Conservation (phyloP, 129 eudicot genomes). For the Apium graveolens region DNA sequence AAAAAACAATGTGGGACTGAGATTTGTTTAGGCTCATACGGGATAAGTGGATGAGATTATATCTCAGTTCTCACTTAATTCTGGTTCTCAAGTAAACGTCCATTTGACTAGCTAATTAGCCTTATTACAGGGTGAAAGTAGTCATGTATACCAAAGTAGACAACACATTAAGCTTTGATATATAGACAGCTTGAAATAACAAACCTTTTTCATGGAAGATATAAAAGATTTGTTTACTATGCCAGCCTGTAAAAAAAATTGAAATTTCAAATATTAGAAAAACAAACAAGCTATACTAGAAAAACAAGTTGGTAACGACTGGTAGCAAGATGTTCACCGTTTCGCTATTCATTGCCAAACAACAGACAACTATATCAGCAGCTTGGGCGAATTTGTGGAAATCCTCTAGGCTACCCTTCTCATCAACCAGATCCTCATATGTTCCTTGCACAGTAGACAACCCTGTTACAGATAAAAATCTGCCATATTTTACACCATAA, state of each 20-base stretch:
- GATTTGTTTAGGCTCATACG: neutral
- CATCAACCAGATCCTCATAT: conserved; percentile 59
- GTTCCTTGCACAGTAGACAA: conserved; percentile 21
- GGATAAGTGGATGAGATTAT: neutral
- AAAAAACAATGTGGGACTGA: neutral
- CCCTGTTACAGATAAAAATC: conserved; percentile 18
- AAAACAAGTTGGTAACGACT: neutral
- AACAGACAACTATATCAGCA: conserved; percentile 82
- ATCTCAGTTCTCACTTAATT: neutral
- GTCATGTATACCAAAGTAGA: neutral
- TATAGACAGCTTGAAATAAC: conserved; percentile 1
- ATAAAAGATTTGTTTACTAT: conserved; percentile 50
- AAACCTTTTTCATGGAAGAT: conserved; percentile 81
- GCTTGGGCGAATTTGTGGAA: conserved; percentile 54
- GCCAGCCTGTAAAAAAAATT: conserved; percentile 50
- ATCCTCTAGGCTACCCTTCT: conserved; percentile 65
- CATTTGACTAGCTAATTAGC: neutral
- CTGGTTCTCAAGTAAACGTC: neutral
- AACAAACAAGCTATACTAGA: neutral
- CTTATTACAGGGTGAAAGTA: neutral
- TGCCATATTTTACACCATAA: neutral
- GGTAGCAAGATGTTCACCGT: conserved; percentile 37
- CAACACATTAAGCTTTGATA: neutral
- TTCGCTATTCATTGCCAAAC: conserved; percentile 71
- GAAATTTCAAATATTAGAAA: neutral